Conservation (phyloP, 2,329 filamentous ascomycete genomes). For the Penicillium sp. region DNA sequence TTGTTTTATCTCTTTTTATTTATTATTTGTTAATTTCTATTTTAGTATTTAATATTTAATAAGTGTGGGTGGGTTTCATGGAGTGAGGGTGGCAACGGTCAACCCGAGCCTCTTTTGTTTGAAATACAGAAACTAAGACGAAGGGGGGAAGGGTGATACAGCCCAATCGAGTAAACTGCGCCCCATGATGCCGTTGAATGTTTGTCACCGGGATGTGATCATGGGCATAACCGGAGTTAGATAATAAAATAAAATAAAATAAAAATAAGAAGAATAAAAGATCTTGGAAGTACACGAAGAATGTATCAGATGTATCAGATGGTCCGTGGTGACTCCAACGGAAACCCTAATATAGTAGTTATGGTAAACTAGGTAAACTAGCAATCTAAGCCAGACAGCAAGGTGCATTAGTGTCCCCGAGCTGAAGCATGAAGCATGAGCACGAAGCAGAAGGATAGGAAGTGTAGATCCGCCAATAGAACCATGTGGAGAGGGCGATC, state of each 20-base stretch:
- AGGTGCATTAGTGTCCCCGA: slow-evolving; percentile 13
- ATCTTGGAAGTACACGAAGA: slow-evolving; percentile 12
- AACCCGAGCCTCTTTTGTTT: slow-evolving; percentile 16
- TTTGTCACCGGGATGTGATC: slow-evolving; percentile 18
- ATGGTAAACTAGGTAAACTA: neutral
- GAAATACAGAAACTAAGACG: slow-evolving; percentile 13
- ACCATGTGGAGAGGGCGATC: slow-evolving; percentile 16
- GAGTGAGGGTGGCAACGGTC: slow-evolving; percentile 18
- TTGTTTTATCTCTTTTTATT: neutral
- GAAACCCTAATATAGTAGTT: slow-evolving; percentile 13
- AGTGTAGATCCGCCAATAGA: slow-evolving; percentile 18
- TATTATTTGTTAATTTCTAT: neutral
- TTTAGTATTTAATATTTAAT: too few species aligned
- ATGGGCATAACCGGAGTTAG: slow-evolving; percentile 19
- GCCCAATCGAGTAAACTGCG: slow-evolving; percentile 22
- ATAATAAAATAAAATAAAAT: too few species aligned
- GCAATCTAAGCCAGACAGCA: neutral
- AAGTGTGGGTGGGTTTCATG: neutral
- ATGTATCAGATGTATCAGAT: slow-evolving; percentile 28
- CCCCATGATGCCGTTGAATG: slow-evolving; percentile 21
- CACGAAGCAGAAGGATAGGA: neutral
- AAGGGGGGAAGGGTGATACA: slow-evolving; percentile 26
- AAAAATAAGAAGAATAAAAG: neutral
- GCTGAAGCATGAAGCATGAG: neutral
- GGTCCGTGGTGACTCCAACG: slow-evolving; percentile 16